A percentile compares a stretch with the other conserved stretches of the same genome.
These are phyloP conservation scores for Hypoxylon crocopeplum DNA, from an alignment of 495 filamentous ascomycete genomes.

Conservation along the genomic window DNA sequence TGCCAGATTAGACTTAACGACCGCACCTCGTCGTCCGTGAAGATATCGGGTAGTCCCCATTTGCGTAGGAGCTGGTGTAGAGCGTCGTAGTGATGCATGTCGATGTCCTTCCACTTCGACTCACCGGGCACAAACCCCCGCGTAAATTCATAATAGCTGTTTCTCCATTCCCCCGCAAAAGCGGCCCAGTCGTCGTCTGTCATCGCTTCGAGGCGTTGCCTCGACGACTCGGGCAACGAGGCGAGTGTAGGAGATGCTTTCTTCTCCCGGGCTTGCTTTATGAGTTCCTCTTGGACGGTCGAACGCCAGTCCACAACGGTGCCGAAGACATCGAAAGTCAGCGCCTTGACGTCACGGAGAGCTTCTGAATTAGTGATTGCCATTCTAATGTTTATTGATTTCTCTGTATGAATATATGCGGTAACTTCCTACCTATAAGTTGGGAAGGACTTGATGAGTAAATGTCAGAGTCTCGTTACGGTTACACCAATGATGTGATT, in stretches of 20 bases:
- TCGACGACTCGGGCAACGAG: conserved; percentile 54
- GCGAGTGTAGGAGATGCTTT: conserved; percentile 38
- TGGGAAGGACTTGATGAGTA: too few relatives aligned
- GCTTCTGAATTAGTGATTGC: conserved; percentile 15
- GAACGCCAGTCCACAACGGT: conserved; percentile 78
- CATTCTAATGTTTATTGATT: too few relatives aligned
- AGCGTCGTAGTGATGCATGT: conserved; percentile 71
- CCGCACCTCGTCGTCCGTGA: conserved; percentile 62
- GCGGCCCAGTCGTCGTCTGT: conserved; percentile 62
- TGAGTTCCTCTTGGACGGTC: conserved; percentile 63
- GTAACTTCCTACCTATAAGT: too few relatives aligned
- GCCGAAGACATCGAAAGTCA: conserved; percentile 74
- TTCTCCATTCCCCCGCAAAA: conserved; percentile 73
- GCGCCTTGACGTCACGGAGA: conserved; percentile 46
- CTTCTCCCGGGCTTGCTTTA: conserved; percentile 53
- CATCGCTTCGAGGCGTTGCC: conserved; percentile 56
- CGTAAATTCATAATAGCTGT: conserved; percentile 67
- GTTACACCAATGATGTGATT: conserved; percentile 14
- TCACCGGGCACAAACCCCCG: conserved; percentile 56
- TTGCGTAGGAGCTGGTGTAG: conserved; percentile 62
- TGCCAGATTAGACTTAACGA: conserved; percentile 73
- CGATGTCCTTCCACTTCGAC: conserved; percentile 60
- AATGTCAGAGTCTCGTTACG: too few relatives aligned
- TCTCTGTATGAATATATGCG: too few relatives aligned
- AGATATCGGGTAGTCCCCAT: conserved; percentile 63